Conservation (phyloP, 192 early-diverging fungal species). For the Coemansia sp. region DNA sequence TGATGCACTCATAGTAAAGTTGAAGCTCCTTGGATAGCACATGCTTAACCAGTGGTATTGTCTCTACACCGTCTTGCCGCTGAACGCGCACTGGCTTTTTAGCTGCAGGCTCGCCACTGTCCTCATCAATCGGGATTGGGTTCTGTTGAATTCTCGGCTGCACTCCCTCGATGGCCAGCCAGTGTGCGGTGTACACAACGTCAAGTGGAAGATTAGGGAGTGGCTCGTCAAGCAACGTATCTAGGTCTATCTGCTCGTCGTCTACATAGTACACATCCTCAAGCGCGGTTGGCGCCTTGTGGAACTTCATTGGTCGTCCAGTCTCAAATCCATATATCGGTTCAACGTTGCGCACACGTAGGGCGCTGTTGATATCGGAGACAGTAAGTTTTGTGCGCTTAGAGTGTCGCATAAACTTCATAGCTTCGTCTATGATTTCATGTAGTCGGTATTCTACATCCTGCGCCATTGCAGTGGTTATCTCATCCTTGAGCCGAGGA, state of each 20-base stretch:
- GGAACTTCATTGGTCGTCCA: conserved; percentile 67
- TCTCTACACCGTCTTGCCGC: conserved; percentile 44
- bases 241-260: conserved; percentile 92
- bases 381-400: conserved; percentile 77
- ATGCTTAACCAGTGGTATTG: conserved; percentile 80
- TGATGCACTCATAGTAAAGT: conserved; percentile 91
- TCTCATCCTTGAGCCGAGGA: conserved; percentile 80
- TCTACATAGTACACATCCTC: conserved; percentile 85
- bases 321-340: conserved; percentile 90
- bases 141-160: conserved; percentile 97
- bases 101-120: conserved; percentile 17
- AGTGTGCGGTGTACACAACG: conserved; percentile 87
- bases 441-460: conserved; percentile 96
- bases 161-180: conserved; percentile 99
- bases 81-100: conserved; percentile 21
- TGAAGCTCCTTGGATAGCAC: conserved; percentile 91
- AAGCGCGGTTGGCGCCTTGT: conserved; percentile 61
- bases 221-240: conserved; percentile 78
- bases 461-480: conserved; percentile 76
- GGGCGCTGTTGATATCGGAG: conserved; percentile 87
- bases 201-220: conserved; percentile 91
- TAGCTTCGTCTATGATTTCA: conserved; percentile 90
- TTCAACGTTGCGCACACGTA: conserved; percentile 91
- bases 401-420: conserved; percentile 96
- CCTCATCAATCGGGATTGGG: conserved; percentile 62